Evolutionary conservation across 164 flowering plant species (phyloP), one percentile per base, ranked within the genome.

Genomic region (Cinnamomum chago): DNA sequence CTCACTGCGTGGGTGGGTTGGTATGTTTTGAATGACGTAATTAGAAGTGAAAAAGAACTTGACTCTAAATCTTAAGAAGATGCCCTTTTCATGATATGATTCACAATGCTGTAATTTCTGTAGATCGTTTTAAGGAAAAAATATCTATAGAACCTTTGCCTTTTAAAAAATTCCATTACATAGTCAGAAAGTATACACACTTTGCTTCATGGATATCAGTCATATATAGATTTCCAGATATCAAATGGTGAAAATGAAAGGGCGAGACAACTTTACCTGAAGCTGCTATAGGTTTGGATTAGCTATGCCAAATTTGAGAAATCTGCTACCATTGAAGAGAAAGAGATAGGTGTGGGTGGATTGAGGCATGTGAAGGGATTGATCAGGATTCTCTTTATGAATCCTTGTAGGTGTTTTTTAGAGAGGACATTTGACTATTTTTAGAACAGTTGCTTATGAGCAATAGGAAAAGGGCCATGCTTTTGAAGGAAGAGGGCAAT

Each of bases 271-370:
- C 87, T 95, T 3, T 95, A 95, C 74, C 92, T 89, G 81, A 84
- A 93, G 77, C 88, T 95, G 15, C 85, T 93, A 2, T 94, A 96
- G 78, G 99, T 94, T 20, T 96, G 99, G 99, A 82, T 92, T 24
- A 94, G 98, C 70, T 93, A 83, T 81, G 97, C 97, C 0, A 90
- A 91, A 58, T 96, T 96, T 82, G 98, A 92, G 83, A 92, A 91
- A 62, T 81, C 95, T 70, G 58, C 70, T 79, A 2, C 60, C n/a
- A 55, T 55, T 55, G 90, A 80, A 55, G 88, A 86, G 50, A 30
- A 2, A 30, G 33, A 30, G 2, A 30, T 0, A 30, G 79, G 78
- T 68, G 77, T 28, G 9, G 72, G 73, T 52, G 28, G 79, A 33
- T 79, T 23, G 84, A 81, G 67, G 13, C 73, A 50, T n/a, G 50